Evolutionary conservation across 2,329 filamentous ascomycete species (phyloP).

Genomic region (Claviceps pusilla): DNA sequence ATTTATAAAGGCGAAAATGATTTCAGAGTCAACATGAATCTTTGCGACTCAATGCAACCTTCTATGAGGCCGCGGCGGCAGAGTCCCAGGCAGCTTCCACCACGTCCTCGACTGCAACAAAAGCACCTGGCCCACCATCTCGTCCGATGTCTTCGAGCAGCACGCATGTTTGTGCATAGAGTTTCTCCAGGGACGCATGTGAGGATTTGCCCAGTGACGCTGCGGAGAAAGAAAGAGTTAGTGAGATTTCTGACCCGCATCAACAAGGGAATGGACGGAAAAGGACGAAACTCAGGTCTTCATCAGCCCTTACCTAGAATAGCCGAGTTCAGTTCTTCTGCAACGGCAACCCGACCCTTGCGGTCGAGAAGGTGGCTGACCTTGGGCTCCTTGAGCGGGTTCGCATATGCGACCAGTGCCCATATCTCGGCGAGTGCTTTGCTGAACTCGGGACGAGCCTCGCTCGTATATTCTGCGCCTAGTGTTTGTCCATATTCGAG

Average conservation of each 20-base stretch:
- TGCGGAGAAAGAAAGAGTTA: slow-evolving; percentile 20
- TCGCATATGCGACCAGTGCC: slow-evolving; percentile 71
- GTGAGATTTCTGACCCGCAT: not conserved
- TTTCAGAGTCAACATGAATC: not conserved
- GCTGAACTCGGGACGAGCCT: slow-evolving; percentile 53
- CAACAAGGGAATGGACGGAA: not conserved
- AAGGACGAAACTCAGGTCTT: slow-evolving; percentile 8
- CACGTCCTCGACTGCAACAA: slow-evolving; percentile 49
- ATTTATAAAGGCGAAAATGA: not conserved
- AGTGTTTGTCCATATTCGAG: slow-evolving; percentile 69
- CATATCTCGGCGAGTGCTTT: slow-evolving; percentile 73
- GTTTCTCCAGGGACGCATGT: slow-evolving; percentile 65
- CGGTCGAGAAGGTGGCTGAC: slow-evolving; percentile 66
- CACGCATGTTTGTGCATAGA: slow-evolving; percentile 76
- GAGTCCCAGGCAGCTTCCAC: slow-evolving; percentile 28
- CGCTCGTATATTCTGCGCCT: slow-evolving; percentile 59
- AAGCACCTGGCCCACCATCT: slow-evolving; percentile 66
- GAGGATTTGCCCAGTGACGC: slow-evolving; percentile 84
- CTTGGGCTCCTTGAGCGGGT: slow-evolving; percentile 59
- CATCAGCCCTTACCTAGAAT: slow-evolving; percentile 56
- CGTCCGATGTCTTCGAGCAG: slow-evolving; percentile 70
- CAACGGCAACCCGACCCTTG: slow-evolving; percentile 60
- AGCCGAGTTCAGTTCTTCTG: slow-evolving; percentile 85
- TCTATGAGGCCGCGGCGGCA: not conserved
- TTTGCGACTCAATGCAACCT: not conserved